Percentiles rank a stretch among this genome's conserved stretches.
phyloP scores from a whole-genome alignment of 176 grass and related monocot genomes.

The Cymbopogon citratus region DNA sequence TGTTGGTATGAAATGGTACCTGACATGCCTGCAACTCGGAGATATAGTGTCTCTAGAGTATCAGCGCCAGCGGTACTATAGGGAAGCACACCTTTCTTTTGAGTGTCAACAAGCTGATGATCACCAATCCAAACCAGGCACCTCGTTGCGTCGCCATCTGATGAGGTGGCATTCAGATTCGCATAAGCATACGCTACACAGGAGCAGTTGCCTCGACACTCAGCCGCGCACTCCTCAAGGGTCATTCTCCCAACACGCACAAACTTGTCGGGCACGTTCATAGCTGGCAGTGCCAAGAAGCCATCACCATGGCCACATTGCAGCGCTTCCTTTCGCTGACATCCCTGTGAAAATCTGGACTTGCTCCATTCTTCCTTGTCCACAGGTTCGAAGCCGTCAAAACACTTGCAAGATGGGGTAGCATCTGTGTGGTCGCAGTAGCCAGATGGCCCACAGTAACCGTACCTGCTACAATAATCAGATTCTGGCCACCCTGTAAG shows the following conservation, averaged over 20 bases:
- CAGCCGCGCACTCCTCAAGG: slow-evolving; percentile 10
- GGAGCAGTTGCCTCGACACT: slow-evolving; percentile 46
- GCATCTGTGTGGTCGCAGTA: neutral
- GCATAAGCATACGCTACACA: slow-evolving; percentile 46
- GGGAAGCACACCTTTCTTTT: neutral
- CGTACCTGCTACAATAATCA: neutral
- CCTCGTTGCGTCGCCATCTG: neutral
- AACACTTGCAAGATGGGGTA: slow-evolving; percentile 2
- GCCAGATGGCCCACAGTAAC: neutral
- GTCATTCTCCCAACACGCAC: slow-evolving; percentile 2
- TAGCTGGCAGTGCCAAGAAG: neutral
- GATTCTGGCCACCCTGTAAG: rapidly evolving
- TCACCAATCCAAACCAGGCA: slow-evolving; percentile 33
- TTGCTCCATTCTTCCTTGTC: neutral
- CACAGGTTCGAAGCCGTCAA: slow-evolving; percentile 17
- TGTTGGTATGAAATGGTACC: neutral
- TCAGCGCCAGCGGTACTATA: neutral
- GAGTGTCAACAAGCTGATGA: slow-evolving; percentile 24
- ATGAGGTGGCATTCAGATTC: neutral
- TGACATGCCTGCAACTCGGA: slow-evolving; percentile 7
- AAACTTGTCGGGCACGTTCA: slow-evolving; percentile 13
- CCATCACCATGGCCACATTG: neutral
- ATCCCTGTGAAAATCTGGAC: neutral
- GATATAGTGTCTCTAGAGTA: slow-evolving; percentile 26
- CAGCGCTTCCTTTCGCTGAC: neutral